These are phyloP conservation scores for Clitoria ternatea DNA, from an alignment of 306 rosid species.

Conservation along the genomic window DNA sequence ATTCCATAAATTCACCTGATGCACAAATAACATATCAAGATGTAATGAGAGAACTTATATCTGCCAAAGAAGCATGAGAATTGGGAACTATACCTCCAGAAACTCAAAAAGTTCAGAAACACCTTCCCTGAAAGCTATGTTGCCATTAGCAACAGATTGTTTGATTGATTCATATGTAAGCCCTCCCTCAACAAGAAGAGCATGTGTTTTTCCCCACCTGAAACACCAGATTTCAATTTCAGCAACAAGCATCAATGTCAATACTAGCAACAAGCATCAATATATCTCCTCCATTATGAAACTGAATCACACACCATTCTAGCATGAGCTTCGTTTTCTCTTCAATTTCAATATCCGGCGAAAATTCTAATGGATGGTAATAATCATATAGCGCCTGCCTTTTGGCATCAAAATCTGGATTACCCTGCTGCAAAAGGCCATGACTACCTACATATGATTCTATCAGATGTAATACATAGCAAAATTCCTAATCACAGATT, in stretches of 20 bases:
- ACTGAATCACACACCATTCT: slow-evolving; percentile 64
- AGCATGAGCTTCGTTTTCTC: slow-evolving; percentile 93
- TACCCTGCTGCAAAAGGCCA: slow-evolving; percentile 63
- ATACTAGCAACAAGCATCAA: background rate
- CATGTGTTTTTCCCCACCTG: slow-evolving; percentile 94
- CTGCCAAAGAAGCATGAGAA: background rate
- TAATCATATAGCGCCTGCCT: slow-evolving; percentile 62
- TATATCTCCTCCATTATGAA: slow-evolving; percentile 12
- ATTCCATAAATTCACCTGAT: slow-evolving; percentile 1
- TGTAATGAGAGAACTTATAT: slow-evolving; percentile 1
- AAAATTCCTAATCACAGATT: background rate
- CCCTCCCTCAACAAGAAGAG: slow-evolving; percentile 87
- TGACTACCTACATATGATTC: slow-evolving; percentile 47
- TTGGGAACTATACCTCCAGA: slow-evolving; percentile 52
- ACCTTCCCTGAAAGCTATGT: slow-evolving; percentile 91
- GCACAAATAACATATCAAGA: background rate
- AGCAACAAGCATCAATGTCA: background rate
- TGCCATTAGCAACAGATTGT: slow-evolving; percentile 71
- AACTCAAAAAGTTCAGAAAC: slow-evolving; percentile 74
- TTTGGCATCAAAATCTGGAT: slow-evolving; percentile 68
- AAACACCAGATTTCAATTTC: slow-evolving; percentile 12
- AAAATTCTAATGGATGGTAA: slow-evolving; percentile 88
- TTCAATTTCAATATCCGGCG: slow-evolving; percentile 59
- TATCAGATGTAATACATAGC: slow-evolving; percentile 14
- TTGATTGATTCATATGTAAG: slow-evolving; percentile 63